These are phyloP conservation scores for Nemophila menziesii DNA, from an alignment of 257 asterid species.

Conservation along the genomic window DNA sequence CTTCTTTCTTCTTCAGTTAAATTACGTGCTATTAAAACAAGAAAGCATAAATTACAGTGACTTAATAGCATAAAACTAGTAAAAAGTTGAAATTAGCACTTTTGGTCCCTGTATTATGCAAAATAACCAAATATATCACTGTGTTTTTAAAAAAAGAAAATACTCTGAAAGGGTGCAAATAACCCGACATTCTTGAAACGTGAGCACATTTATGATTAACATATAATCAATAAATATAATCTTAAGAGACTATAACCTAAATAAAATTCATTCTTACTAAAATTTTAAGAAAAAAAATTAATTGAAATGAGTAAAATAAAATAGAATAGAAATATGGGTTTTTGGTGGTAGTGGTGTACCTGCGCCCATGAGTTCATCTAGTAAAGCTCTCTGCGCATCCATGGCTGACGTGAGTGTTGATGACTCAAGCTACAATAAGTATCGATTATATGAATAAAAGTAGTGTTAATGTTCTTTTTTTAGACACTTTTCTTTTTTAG, in stretches of 20 bases:
- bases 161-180: too few relatives aligned
- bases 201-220: too few relatives aligned
- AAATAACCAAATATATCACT: too few relatives aligned
- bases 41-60: slow-evolving; percentile 1
- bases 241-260: neutral
- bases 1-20: slow-evolving; percentile 89
- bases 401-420: slow-evolving; percentile 18
- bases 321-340: neutral
- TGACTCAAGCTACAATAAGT: slow-evolving; percentile 3
- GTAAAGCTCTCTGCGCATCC: slow-evolving; percentile 94
- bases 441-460: neutral
- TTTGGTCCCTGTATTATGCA: too few relatives aligned
- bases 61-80: neutral
- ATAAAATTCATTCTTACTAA: neutral
- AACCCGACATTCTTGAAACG: neutral
- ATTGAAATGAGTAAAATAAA: neutral
- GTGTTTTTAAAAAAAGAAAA: too few relatives aligned
- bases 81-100: too few relatives aligned
- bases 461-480: too few relatives aligned
- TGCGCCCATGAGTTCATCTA: slow-evolving; percentile 91
- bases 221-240: too few relatives aligned
- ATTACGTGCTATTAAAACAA: slow-evolving; percentile 59
- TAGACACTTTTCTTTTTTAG: too few relatives aligned
- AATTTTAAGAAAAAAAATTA: neutral
- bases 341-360: slow-evolving; percentile 21